These are phyloP conservation scores for Herpetomonas tarakana DNA, from an alignment of 208 protist species.

Conservation along the genomic window DNA sequence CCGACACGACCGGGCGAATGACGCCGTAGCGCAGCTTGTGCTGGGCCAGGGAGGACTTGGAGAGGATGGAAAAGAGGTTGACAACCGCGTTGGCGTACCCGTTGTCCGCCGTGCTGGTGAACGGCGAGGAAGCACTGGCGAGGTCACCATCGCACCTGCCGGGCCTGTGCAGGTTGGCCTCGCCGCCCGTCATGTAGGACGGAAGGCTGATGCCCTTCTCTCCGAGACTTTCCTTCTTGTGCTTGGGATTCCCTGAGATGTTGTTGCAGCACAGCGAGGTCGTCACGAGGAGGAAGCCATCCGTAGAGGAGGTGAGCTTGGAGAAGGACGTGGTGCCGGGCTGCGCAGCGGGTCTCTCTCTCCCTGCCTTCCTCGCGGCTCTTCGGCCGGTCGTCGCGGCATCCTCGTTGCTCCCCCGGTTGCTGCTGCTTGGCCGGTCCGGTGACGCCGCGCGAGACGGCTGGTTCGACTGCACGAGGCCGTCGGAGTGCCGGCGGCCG, in stretches of 20 bases:
- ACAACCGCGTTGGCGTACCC: conserved; percentile 15
- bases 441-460: conserved; percentile 25
- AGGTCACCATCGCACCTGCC: not conserved
- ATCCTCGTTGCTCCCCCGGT: too few species aligned
- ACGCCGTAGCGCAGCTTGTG: conserved; percentile 59
- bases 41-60: conserved; percentile 61
- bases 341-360: conserved; percentile 4
- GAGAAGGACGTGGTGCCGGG: conserved; percentile 12
- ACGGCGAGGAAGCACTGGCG: not conserved
- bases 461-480: conserved; percentile 25
- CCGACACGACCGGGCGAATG: conserved; percentile 62
- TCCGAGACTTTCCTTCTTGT: conserved; percentile 28
- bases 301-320: conserved; percentile 23
- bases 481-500: conserved; percentile 11
- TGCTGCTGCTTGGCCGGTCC: too few species aligned
- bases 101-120: not conserved
- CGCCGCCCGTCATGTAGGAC: conserved; percentile 7
- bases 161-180: conserved; percentile 2
- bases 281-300: conserved; percentile 46
- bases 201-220: conserved; percentile 42
- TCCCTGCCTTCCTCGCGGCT: too few species aligned
- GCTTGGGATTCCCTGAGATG: conserved; percentile 61
- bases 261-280: conserved; percentile 56
- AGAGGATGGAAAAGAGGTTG: conserved; percentile 55
- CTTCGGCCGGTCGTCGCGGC: too few species aligned